Conservation (phyloP, 2,329 filamentous ascomycete genomes). For the Aspergillus caelatus region DNA sequence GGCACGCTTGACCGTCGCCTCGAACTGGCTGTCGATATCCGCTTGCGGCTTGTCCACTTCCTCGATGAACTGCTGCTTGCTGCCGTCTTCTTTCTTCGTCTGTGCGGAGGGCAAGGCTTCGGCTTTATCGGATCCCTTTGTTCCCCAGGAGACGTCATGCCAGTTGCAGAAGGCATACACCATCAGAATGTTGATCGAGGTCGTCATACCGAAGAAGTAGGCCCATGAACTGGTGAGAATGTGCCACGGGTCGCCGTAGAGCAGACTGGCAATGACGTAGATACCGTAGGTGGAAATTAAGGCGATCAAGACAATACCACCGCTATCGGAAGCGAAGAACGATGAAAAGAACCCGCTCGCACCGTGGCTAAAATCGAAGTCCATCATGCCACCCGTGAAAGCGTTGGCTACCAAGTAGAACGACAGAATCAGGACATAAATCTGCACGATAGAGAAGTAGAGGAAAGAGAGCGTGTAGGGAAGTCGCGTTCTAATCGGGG, state of each 20-base stretch:
- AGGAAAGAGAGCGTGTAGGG: constrained; percentile 66
- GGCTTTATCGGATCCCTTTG: constrained; percentile 95
- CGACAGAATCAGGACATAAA: constrained; percentile 86
- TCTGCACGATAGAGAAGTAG: constrained; percentile 89
- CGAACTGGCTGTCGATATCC: constrained; percentile 97
- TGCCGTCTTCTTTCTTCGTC: constrained; percentile 78
- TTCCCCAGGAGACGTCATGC: constrained; percentile 99
- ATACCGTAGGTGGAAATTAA: constrained; percentile 93
- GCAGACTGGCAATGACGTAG: constrained; percentile 93
- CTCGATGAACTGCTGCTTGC: constrained; percentile 85
- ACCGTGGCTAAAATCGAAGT: constrained; percentile 67
- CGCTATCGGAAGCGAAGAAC: constrained; percentile 77
- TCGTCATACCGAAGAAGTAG: constrained; percentile 70
- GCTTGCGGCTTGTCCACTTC: constrained; percentile 96
- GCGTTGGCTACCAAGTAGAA: constrained; percentile 84
- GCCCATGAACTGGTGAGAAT: constrained; percentile 97
- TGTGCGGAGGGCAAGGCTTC: constrained; percentile 89
- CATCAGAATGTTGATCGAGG: constrained; percentile 99
- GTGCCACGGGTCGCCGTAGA: constrained; percentile 99
- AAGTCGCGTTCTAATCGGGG: constrained; percentile 6
- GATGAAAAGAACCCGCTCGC: constrained; percentile 69
- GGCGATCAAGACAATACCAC: constrained; percentile 92
- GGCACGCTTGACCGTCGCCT: constrained; percentile 91
- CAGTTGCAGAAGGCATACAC: constrained; percentile 99
- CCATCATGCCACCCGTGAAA: constrained; percentile 63